These are phyloP conservation scores for Giardia muris DNA, from an alignment of 208 protist genomes.

Conservation along the genomic window DNA sequence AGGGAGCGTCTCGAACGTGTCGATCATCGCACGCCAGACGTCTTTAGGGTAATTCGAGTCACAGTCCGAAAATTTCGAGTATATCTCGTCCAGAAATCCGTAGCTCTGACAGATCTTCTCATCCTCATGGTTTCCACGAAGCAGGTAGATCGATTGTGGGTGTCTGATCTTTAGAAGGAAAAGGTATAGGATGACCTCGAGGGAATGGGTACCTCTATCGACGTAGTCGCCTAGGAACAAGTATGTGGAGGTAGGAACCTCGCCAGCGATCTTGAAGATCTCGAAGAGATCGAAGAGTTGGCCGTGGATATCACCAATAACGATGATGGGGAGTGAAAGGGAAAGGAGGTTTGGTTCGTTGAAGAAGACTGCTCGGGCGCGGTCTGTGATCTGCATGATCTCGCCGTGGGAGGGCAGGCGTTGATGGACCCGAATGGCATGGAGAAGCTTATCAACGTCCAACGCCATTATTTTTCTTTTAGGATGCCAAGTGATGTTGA, in stretches of 20 bases:
- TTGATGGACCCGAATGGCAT: not conserved
- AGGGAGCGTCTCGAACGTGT: slow-evolving; percentile 31
- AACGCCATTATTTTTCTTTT: not conserved
- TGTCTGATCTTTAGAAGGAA: slow-evolving; percentile 54
- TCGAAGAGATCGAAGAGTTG: slow-evolving; percentile 92
- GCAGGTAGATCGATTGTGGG: slow-evolving; percentile 31
- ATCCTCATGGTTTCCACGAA: slow-evolving; percentile 46
- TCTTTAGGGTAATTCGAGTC: slow-evolving; percentile 1
- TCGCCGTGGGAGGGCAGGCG: not conserved
- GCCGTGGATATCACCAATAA: slow-evolving; percentile 96
- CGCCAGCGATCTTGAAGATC: slow-evolving; percentile 77
- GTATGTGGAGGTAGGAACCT: slow-evolving; percentile 15
- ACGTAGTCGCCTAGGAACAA: slow-evolving; percentile 52
- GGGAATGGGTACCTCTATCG: slow-evolving; percentile 53
- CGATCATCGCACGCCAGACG: slow-evolving; percentile 26
- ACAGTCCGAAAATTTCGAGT: slow-evolving; percentile 28
- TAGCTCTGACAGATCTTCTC: slow-evolving; percentile 26
- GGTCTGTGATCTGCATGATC: not conserved
- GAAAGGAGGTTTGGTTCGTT: slow-evolving; percentile 36
- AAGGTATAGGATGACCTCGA: slow-evolving; percentile 56
- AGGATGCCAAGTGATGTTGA: too few relatives aligned
- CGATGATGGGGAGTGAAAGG: slow-evolving; percentile 64
- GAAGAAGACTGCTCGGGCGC: not conserved
- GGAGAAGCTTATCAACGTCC: not conserved
- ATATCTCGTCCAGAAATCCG: slow-evolving; percentile 38